These are phyloP conservation scores for Hemileia vastatrix DNA, from an alignment of 1,284 basidiomycete species.

Conservation along the genomic window DNA sequence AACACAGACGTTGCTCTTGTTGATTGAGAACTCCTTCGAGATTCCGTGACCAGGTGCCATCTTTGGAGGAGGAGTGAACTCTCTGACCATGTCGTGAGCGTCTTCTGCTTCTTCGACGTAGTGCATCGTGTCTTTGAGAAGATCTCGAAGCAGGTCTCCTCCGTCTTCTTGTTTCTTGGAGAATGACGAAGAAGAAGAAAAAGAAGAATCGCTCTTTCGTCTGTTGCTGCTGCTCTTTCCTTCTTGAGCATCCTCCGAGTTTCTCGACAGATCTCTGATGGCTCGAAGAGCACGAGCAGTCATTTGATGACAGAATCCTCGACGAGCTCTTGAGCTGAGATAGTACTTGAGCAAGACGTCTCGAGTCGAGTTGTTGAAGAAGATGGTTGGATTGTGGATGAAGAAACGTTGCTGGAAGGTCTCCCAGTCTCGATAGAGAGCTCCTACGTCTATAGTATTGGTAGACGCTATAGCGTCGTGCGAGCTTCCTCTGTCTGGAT, in stretches of 20 bases:
- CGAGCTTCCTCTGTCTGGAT: not conserved
- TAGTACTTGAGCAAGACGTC: conserved; percentile 83
- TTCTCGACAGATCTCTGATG: conserved; percentile 47
- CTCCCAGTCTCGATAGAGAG: conserved; percentile 60
- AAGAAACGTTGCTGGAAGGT: conserved; percentile 85
- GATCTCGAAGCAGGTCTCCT: conserved; percentile 36
- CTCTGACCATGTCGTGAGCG: conserved; percentile 15
- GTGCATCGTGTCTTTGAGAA: conserved; percentile 37
- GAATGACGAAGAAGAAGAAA: conserved; percentile 16
- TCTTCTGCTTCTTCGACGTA: conserved; percentile 24
- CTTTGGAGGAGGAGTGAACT: conserved; percentile 29
- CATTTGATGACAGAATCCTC: conserved; percentile 74
- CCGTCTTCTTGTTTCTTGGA: conserved; percentile 17
- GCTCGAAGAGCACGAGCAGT: conserved; percentile 73
- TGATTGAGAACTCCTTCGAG: conserved; percentile 46
- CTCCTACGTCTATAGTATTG: conserved; percentile 24
- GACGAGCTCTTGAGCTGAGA: conserved; percentile 63
- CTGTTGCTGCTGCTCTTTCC: conserved; percentile 22
- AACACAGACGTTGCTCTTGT: conserved; percentile 64
- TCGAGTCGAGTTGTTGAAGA: conserved; percentile 66
- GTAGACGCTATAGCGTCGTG: not conserved
- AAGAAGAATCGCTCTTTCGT: conserved; percentile 6
- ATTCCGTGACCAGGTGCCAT: conserved; percentile 33
- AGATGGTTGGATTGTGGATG: conserved; percentile 73
- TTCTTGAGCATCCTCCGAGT: conserved; percentile 15